Base-by-base conservation (phyloP, 176 grass and related monocot species). In the Tillandsia leiboldiana region DNA sequence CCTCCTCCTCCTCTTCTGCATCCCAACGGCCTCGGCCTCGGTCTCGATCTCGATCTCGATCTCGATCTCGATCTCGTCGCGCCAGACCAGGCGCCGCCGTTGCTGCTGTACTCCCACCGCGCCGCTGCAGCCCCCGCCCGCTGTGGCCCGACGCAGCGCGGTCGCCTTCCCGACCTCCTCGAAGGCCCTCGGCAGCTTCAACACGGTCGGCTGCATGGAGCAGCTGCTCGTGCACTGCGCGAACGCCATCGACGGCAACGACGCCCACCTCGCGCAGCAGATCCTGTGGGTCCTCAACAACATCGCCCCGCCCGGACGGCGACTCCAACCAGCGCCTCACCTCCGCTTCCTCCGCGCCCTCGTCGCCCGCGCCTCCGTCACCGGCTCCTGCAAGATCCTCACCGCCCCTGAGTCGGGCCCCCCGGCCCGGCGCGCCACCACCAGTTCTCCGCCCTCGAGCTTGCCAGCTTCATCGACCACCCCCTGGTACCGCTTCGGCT, bases 281-380 rank as follows among this genome's bases (percentile, higher is more conserved):
- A 83, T 99, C 66, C 78, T 99, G 15, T 99, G 95, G 95, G 95
- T 99, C 14, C 89, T 99, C 51, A 90, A 99, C 84, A 99, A 99
- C 87, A 99, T 99, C 74, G 95, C 95, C 2, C 90, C 90, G 0
- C 79, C 90, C 1, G n/a, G 95, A 99, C 1, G 95, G 95, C 0
- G 95, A 99, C 73, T 90, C 90, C 53, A 94, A 86, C 72, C 95
- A 99, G 79, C 75, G 90, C 8, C 87, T 88, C 66, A 86, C 95
- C 11, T 83, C 87, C 6, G 86, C 95, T 2, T 99, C 83, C 95
- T 99, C 49, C 84, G 90, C 61, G 87, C 82, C 61, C 84, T 99
- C 27, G 82, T 99, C n/a, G 69, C 84, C 29, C 90, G 95, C 54
- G 87, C 95, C 23, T 93, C 95, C 11, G 75, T 77, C 71, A 90